Evolutionary conservation across 495 filamentous ascomycete species (phyloP), one percentile per base, ranked within the genome.

Genomic region (Apodospora peruviana): DNA sequence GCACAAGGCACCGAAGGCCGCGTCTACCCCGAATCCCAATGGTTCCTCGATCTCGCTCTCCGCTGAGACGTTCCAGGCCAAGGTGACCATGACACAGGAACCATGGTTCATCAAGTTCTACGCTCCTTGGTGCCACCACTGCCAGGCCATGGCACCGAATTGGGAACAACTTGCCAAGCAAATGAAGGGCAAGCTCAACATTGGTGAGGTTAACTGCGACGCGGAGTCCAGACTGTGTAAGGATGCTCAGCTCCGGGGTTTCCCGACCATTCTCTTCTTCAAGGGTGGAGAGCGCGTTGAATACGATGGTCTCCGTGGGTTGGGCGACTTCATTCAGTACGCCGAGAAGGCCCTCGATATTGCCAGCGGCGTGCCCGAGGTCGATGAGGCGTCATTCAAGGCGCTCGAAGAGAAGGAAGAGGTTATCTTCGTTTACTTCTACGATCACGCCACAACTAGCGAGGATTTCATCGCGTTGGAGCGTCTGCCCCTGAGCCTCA

Each of bases 91-190:
- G 60, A 88, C 90, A 0, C 82, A 86, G 38, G 90, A 97, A 39
- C 85, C 90, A 14, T 98, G 93, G 93, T 96, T 98, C 59, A 83
- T 98, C 68, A 97, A 98, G 63, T 97, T 98, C 65, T 97, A 96
- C 65, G 91, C 88, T 21, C 93, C 93, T 1, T 97, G 93, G 93
- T 98, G 93, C 64, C 80, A 80, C 48, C 93, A 98, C 66, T 98
- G 93, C 65, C 86, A 96, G 63, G 87, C 87, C 16, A 79, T 98
- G 75, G 87, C 86, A 18, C 88, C 94, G 9, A 88, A 82, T 57
- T 98, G 93, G 93, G 72, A 80, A 47, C 84, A 91, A 60, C 84
- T 98, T 68, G 87, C 84, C 9, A 88, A 88, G 59, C 87, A 93
- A 61, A 88, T 95, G 84, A 81, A 90, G 66, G 83, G 84, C 20